These are phyloP conservation scores for Insectozyma bohioensis DNA, from an alignment of 1,139 yeast species.

Conservation along the genomic window DNA sequence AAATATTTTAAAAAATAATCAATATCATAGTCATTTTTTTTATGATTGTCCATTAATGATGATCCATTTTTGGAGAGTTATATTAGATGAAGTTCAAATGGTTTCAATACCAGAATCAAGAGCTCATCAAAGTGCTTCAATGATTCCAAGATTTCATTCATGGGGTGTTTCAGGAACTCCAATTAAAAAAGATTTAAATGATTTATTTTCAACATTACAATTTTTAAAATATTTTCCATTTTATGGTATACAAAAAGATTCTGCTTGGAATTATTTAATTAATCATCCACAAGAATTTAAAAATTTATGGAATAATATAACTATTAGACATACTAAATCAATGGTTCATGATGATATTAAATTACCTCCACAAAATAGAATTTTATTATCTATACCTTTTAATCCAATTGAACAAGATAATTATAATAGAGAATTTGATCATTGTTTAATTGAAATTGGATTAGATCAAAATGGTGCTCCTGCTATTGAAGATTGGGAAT, in stretches of 20 bases:
- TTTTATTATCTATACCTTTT: constrained; percentile 69
- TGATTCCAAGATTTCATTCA: constrained; percentile 81
- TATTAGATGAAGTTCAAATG: constrained; percentile 94
- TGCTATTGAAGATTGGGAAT: constrained; percentile 49
- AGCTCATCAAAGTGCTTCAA: constrained; percentile 76
- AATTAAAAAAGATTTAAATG: constrained; percentile 62
- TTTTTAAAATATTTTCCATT: constrained; percentile 73
- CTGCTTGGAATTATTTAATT: constrained; percentile 35
- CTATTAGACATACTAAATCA: constrained; percentile 79
- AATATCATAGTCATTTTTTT: constrained; percentile 34
- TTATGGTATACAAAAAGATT: constrained; percentile 35
- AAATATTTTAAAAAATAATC: constrained; percentile 33
- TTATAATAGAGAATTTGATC: constrained; percentile 62
- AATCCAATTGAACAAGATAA: constrained; percentile 81
- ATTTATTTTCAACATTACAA: constrained; percentile 66
- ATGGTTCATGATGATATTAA: constrained; percentile 77
- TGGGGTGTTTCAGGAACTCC: constrained; percentile 99
- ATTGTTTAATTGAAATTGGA: constrained; percentile 63
- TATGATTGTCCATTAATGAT: constrained; percentile 81
- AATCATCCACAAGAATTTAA: constrained; percentile 40
- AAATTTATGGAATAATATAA: constrained; percentile 45
- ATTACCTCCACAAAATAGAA: constrained; percentile 75
- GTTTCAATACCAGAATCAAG: constrained; percentile 71
- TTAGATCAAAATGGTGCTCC: constrained; percentile 61
- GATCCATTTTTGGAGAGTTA: constrained; percentile 86